A percentile compares a stretch with the other conserved stretches of the same genome.
phyloP scores from a whole-genome alignment of 108 stramenopile species.

The Stephanodiscus minutulus region DNA sequence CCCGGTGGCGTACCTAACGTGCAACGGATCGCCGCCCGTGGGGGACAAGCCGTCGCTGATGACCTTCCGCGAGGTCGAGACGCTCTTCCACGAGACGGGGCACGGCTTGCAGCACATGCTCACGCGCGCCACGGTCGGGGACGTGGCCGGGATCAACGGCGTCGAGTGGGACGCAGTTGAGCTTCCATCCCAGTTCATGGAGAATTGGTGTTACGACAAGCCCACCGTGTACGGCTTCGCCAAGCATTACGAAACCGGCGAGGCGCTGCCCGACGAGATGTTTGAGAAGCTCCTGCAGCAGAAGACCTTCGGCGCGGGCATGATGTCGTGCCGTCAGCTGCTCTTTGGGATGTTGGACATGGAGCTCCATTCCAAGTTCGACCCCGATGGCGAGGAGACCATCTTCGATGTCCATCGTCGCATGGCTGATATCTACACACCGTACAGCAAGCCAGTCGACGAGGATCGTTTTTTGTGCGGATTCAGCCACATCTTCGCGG shows the following conservation, averaged over 20 bases:
- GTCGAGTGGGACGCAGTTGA: conserved; percentile 99
- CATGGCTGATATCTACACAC: conserved; percentile 87
- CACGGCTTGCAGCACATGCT: conserved; percentile 98
- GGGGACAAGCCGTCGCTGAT: conserved; percentile 95
- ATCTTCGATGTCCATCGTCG: conserved; percentile 92
- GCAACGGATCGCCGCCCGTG: conserved; percentile 98
- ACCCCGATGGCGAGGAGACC: conserved; percentile 68
- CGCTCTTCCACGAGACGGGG: conserved; percentile 96
- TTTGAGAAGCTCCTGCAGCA: conserved; percentile 94
- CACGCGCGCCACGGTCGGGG: conserved; percentile 90
- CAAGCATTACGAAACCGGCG: conserved; percentile 97
- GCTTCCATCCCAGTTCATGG: conserved; percentile 98
- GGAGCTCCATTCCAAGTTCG: conserved; percentile 90
- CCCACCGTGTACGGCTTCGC: conserved; percentile 92
- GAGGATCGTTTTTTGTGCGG: conserved; percentile 98
- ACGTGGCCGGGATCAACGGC: conserved; percentile 96
- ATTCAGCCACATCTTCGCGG: conserved; percentile 97
- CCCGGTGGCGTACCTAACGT: conserved; percentile 97
- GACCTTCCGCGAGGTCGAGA: conserved; percentile 98
- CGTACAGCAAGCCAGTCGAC: conserved; percentile 81
- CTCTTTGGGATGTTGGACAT: conserved; percentile 96
- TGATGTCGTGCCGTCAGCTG: conserved; percentile 94
- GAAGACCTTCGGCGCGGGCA: conserved; percentile 92
- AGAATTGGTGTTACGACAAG: conserved; percentile 98
- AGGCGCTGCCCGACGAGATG: conserved; percentile 94